Evolutionary conservation across 2,329 filamentous ascomycete species (phyloP).

Genomic region (Ophiostoma triangulosporum): DNA sequence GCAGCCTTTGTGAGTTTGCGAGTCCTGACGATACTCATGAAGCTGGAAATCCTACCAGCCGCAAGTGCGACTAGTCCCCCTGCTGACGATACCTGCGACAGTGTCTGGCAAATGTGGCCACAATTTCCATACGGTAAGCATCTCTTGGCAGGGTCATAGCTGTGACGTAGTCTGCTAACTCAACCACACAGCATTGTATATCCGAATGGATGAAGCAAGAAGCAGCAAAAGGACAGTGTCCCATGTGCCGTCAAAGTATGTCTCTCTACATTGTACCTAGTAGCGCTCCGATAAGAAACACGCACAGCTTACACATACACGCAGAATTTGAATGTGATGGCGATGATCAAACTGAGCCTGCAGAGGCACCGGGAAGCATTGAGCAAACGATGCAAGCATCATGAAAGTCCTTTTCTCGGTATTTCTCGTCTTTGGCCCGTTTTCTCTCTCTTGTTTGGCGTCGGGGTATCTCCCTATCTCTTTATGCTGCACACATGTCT

Average conservation of each 20-base stretch:
- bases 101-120: slow-evolving; percentile 95
- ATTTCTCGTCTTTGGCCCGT: neutral
- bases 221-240: slow-evolving; percentile 81
- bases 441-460: neutral
- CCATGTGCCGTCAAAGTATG: slow-evolving; percentile 92
- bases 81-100: slow-evolving; percentile 23
- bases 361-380: slow-evolving; percentile 6
- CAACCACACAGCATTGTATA: slow-evolving; percentile 67
- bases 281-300: neutral
- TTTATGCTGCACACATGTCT: neutral
- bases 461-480: neutral
- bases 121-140: slow-evolving; percentile 81
- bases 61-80: neutral
- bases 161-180: neutral
- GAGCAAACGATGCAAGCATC: neutral
- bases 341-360: slow-evolving; percentile 11
- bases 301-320: neutral
- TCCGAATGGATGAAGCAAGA: slow-evolving; percentile 94
- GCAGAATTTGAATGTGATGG: slow-evolving; percentile 23
- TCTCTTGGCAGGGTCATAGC: neutral
- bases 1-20: slow-evolving; percentile 66
- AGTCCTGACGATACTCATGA: no score
- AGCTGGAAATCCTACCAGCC: neutral
- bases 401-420: neutral
- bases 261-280: neutral